Evolutionary conservation across 805 yeast genomes (phyloP), one percentile per base, ranked within the genome.

Genomic region (Myxozyma udenii): DNA sequence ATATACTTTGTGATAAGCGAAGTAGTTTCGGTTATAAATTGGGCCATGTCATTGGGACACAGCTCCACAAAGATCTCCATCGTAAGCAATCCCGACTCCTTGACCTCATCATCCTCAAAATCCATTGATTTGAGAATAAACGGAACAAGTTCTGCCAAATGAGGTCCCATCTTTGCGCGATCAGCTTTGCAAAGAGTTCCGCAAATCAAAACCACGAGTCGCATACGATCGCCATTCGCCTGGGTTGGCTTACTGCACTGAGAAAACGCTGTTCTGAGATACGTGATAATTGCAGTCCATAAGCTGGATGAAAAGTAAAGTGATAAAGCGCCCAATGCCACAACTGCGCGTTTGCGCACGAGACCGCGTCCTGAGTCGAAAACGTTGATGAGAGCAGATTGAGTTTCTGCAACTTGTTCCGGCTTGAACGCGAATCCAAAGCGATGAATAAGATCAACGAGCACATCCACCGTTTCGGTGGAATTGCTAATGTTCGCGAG

Each of bases 391-490:
- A 80, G 66, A 4, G 64, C 58, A 2, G 46, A 39, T 40, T 64
- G 62, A 4, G 66, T 57, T 12, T 51, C 54, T 0, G 45, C 57
- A 9, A 75, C 50, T 47, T 79, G 80, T 0, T 60, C 63, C 3
- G 61, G 53, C 0, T 70, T 56, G 30, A 81, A 67, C 3, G 68
- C 68, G 16, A 67, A 59, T 2, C 83, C 81, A 53, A 80, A 68
- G 49, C 74, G 71, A 51, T 74, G 75, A 42, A 81, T 68, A 37
- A 84, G 58, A 59, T 82, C 87, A 21, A 77, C 72, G 40, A 83
- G 64, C 4, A 83, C 74, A 63, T 85, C 91, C 56, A 83, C 74
- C 37, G 75, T 69, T 60, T 85, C 89, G 32, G 82, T 73, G 0
- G 74, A 62, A 3, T 56, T 51, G 24, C 38, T 51, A 24, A 51